These are phyloP conservation scores for Pythium utonaiense DNA, from an alignment of 352 stramenopile genomes.

Conservation along the genomic window DNA sequence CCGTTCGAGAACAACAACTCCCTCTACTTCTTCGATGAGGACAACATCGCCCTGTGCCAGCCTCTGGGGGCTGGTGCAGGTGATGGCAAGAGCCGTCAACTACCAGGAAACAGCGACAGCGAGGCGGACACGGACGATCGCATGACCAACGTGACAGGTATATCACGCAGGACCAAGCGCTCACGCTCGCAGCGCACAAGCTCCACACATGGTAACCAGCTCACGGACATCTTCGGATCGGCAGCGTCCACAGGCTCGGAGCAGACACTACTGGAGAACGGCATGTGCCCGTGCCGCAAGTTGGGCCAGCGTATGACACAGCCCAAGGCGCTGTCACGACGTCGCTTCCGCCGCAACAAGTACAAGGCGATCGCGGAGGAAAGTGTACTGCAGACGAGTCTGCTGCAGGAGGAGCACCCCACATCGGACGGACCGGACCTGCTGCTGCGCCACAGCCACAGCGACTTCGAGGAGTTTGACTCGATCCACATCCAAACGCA, in stretches of 20 bases:
- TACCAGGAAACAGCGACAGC: not conserved
- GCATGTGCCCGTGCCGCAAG: slow-evolving; percentile 32
- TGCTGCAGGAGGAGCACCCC: slow-evolving; percentile 37
- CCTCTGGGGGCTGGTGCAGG: slow-evolving; percentile 2
- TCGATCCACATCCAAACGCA: slow-evolving; percentile 20
- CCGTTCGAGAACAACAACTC: slow-evolving; percentile 30
- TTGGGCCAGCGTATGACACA: slow-evolving; percentile 32
- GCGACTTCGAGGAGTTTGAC: slow-evolving; percentile 45
- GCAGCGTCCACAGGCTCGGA: slow-evolving; percentile 38
- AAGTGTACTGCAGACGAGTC: slow-evolving; percentile 33
- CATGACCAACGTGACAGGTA: not conserved
- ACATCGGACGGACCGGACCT: slow-evolving; percentile 14
- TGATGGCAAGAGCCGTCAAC: not conserved
- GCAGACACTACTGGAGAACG: slow-evolving; percentile 19
- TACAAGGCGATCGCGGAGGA: slow-evolving; percentile 33
- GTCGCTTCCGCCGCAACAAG: slow-evolving; percentile 31
- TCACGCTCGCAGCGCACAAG: slow-evolving; percentile 32
- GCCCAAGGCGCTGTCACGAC: slow-evolving; percentile 15
- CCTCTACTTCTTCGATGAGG: slow-evolving; percentile 42
- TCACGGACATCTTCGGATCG: slow-evolving; percentile 23
- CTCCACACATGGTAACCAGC: slow-evolving; percentile 36
- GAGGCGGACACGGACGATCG: not conserved
- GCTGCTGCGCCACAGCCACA: slow-evolving; percentile 18
- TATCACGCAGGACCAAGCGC: slow-evolving; percentile 8
- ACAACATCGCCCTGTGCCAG: slow-evolving; percentile 34